Evolutionary conservation across 140 eudicot genomes (phyloP).

Genomic region (Oenanthe javanica): DNA sequence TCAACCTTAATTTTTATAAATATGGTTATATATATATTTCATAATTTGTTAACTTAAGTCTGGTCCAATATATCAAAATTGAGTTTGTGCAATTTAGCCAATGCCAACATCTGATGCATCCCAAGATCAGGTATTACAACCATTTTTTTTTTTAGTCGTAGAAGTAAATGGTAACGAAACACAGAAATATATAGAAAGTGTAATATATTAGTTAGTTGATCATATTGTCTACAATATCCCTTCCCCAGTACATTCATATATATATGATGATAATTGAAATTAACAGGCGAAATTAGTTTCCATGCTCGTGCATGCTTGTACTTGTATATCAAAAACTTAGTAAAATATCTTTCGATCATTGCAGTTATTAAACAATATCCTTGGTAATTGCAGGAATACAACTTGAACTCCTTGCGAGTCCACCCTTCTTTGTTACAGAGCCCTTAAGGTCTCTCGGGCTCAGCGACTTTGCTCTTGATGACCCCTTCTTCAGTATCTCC

Average conservation of each 20-base stretch:
- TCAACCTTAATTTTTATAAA: too few species aligned
- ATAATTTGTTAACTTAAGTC: too few species aligned
- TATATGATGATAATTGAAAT: too few species aligned
- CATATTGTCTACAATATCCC: neutral
- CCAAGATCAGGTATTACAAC: too few species aligned
- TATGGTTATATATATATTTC: too few species aligned
- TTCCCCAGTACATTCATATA: too few species aligned
- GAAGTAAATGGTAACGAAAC: too few species aligned
- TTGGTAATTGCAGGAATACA: constrained; percentile 72
- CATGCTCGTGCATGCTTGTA: neutral
- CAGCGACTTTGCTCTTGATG: constrained; percentile 44
- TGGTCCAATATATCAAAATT: too few species aligned
- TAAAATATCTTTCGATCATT: constrained; percentile 15
- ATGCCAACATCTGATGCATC: too few species aligned
- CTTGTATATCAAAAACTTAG: neutral
- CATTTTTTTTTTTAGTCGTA: too few species aligned
- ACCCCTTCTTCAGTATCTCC: constrained; percentile 60
- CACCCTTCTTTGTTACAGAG: constrained; percentile 32
- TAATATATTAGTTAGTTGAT: neutral
- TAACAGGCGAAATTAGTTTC: neutral
- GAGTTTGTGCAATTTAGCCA: too few species aligned
- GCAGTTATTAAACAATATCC: constrained; percentile 17
- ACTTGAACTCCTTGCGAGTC: constrained; percentile 85
- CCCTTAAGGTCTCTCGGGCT: constrained; percentile 66
- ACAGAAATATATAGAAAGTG: too few species aligned